Evolutionary conservation across 2,329 filamentous ascomycete species (phyloP).

Genomic region (Camptophora hylomeconis): DNA sequence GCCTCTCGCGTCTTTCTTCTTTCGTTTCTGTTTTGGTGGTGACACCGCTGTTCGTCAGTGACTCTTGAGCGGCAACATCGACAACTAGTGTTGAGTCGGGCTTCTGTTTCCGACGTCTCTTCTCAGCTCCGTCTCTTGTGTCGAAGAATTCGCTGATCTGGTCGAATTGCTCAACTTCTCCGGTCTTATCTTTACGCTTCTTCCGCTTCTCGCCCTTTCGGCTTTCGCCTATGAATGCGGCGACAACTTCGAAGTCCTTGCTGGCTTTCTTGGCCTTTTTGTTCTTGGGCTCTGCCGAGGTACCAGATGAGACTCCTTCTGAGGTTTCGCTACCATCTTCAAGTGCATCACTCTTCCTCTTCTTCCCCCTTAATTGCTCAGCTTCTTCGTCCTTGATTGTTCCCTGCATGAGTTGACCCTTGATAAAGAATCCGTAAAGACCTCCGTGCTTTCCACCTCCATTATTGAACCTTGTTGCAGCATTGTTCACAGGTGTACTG

Average conservation of each 20-base stretch:
- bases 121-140: slow-evolving; percentile 6
- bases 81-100: slow-evolving; percentile 1
- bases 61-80: not conserved
- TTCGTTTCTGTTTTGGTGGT: slow-evolving; percentile 9
- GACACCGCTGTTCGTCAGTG: not conserved
- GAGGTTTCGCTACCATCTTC: slow-evolving; percentile 2
- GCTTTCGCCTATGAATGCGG: slow-evolving; percentile 9
- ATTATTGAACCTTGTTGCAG: slow-evolving; percentile 32
- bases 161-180: slow-evolving; percentile 13
- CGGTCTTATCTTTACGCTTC: slow-evolving; percentile 5
- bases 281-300: slow-evolving; percentile 5
- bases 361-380: slow-evolving; percentile 3
- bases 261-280: no score
- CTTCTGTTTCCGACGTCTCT: slow-evolving; percentile 7
- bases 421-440: slow-evolving; percentile 74
- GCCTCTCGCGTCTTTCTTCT: slow-evolving; percentile 12
- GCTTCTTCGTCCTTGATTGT: slow-evolving; percentile 34
- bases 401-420: slow-evolving; percentile 62
- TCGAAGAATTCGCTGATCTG: slow-evolving; percentile 13
- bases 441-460: slow-evolving; percentile 31
- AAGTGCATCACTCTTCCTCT: slow-evolving; percentile 15
- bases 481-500: slow-evolving; percentile 33
- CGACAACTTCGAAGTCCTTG: slow-evolving; percentile 2
- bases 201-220: slow-evolving; percentile 11
- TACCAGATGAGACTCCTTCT: not conserved